These are phyloP conservation scores for Candida sp. DNA, from an alignment of 1,139 yeast species.

Conservation along the genomic window DNA sequence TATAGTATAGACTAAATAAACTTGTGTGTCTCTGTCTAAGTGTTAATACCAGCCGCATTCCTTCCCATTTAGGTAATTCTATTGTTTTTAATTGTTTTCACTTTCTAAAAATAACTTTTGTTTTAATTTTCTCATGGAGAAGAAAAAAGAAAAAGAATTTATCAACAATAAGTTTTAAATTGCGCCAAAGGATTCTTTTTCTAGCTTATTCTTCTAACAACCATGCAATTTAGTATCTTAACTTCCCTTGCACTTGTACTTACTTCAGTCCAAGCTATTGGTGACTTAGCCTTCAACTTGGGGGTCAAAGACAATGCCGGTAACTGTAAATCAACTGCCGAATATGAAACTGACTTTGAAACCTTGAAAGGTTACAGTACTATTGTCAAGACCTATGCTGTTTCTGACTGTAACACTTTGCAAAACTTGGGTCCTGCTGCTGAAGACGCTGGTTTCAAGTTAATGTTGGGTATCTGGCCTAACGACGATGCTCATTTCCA, in stretches of 20 bases:
- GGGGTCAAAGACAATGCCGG: slow-evolving; percentile 74
- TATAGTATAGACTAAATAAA: too few relatives aligned
- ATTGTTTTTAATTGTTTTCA: too few relatives aligned
- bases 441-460: slow-evolving; percentile 66
- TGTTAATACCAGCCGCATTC: too few relatives aligned
- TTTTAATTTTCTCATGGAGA: not conserved
- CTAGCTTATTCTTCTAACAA: not conserved
- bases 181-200: not conserved
- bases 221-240: slow-evolving; percentile 40
- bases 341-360: slow-evolving; percentile 63
- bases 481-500: slow-evolving; percentile 70
- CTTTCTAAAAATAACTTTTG: not conserved
- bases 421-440: slow-evolving; percentile 84
- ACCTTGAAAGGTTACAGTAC: slow-evolving; percentile 53
- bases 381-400: slow-evolving; percentile 78
- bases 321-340: slow-evolving; percentile 66
- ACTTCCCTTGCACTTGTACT: slow-evolving; percentile 35
- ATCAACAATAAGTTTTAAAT: not conserved
- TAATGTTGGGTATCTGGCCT: slow-evolving; percentile 90
- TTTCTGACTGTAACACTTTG: slow-evolving; percentile 84
- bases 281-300: slow-evolving; percentile 68
- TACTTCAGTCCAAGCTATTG: slow-evolving; percentile 38
- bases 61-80: too few relatives aligned
- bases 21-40: too few relatives aligned
- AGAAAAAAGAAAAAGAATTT: too few relatives aligned